Base-by-base conservation (phyloP, 2,329 filamentous ascomycete species). In the Alternaria brassicicola region DNA sequence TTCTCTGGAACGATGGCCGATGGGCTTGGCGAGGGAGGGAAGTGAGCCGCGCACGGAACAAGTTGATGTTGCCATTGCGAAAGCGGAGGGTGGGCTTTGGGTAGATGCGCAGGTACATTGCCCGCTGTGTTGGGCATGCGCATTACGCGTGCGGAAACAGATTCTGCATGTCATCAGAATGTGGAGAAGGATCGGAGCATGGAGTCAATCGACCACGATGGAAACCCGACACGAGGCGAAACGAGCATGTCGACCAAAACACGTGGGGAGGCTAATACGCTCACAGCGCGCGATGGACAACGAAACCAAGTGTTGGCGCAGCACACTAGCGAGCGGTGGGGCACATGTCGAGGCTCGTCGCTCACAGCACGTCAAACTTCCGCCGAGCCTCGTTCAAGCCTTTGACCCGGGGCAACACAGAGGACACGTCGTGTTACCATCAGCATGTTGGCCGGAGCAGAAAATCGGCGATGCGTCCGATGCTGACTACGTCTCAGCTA, bases 221-320 rank as follows among this genome's bases (percentile, higher is more conserved):
- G n/a, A 26, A 50, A 21, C 21, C 42, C 6, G 28, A 46, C 42
- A 30, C 0, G 25, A 2, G 2, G 25, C 30, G 41, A 56, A 26
- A 31, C 38, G 17, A 26, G 33, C 17, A 41, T 45, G 15, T 23
- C 8, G 9, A 25, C n/a, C 17, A 23, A 41, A 52, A 39, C 41
- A 56, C 53, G 53, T 56, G 53, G 47, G 47, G n/a, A 35, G 23
- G 17, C 36, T 38, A 39, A 50, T 56, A 56, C 38, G 53, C 47
- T 45, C 23, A 28, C 13, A 39, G 33, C 38, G 30, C 6, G 17
- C 28, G 28, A 33, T 46, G 15, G 43, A 46, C 9, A 21, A 33
- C 9, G 17, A n/a, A 21, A 33, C 43, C 6, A 31, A 46, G 43
- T 13, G 23, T 46, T 46, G 43, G 43, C 43, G 43, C 28, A 33